Percentiles rank a stretch among this genome's conserved stretches.
Evolutionary conservation across 306 rosid genomes (phyloP).

Genomic region (Cucumis cinereus): DNA sequence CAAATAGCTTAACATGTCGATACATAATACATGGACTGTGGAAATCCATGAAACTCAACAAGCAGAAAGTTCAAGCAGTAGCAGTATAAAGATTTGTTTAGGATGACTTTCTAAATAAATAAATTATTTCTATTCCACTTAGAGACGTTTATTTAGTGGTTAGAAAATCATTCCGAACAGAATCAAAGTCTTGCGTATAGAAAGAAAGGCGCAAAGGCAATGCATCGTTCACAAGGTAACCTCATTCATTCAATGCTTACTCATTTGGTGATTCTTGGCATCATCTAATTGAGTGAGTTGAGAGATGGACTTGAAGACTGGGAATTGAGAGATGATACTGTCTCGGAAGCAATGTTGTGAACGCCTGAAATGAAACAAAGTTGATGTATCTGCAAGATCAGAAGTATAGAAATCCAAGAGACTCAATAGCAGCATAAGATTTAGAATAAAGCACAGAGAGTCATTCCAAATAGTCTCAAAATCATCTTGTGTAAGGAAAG

Average conservation of each 20-base stretch:
- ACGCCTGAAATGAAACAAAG: too few relatives aligned
- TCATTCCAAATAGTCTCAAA: too few relatives aligned
- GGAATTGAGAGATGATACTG: not conserved
- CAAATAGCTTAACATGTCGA: conserved; percentile 55
- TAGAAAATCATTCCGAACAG: too few relatives aligned
- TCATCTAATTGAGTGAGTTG: not conserved
- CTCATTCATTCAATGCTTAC: not conserved
- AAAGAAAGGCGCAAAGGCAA: not conserved
- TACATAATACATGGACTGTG: conserved; percentile 53
- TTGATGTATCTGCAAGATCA: too few relatives aligned
- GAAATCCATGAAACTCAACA: conserved; percentile 19
- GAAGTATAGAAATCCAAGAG: too few relatives aligned
- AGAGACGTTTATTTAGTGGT: too few relatives aligned
- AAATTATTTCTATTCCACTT: too few relatives aligned
- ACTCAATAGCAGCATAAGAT: too few relatives aligned
- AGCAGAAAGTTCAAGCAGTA: not conserved
- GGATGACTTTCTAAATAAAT: too few relatives aligned
- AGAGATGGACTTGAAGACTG: not conserved
- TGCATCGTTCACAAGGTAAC: not conserved
- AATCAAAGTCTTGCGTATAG: not conserved
- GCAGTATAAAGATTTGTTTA: too few relatives aligned
- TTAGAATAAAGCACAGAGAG: too few relatives aligned
- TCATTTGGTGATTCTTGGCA: not conserved
- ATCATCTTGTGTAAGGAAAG: not conserved
- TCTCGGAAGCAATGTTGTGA: not conserved